Percentiles rank a stretch among this genome's conserved stretches.
Evolutionary conservation across 2,329 filamentous ascomycete species (phyloP).

Genomic region (Pezizomycotina sp.): DNA sequence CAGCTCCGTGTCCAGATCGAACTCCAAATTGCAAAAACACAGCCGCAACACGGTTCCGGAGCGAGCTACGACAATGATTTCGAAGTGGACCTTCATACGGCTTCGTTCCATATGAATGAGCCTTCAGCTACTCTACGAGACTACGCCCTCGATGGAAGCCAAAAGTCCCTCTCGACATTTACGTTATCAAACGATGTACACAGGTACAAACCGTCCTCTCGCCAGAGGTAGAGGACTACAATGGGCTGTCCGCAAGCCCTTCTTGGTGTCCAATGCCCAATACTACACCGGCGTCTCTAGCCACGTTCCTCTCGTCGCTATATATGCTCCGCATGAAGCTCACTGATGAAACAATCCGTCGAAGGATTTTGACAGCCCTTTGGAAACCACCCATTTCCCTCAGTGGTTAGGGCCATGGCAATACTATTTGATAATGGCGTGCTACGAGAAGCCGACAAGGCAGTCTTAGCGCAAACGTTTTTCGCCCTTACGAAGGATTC

Average conservation of each 20-base stretch:
- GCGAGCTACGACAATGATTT: constrained; percentile 6
- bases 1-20: too few species aligned
- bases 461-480: constrained; percentile 14
- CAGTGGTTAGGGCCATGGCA: constrained; percentile 14
- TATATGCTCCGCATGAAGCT: constrained; percentile 17
- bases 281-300: constrained; percentile 8
- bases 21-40: constrained; percentile 13
- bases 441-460: constrained; percentile 11
- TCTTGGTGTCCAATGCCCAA: constrained; percentile 15
- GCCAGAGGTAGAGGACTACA: constrained; percentile 10
- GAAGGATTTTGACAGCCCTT: constrained; percentile 11
- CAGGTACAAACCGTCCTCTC: constrained; percentile 13
- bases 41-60: constrained; percentile 3
- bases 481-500: constrained; percentile 12
- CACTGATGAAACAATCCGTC: constrained; percentile 11
- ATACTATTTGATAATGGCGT: constrained; percentile 13
- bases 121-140: constrained; percentile 9
- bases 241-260: constrained; percentile 12
- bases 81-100: constrained; percentile 9
- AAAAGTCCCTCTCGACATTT: constrained; percentile 10
- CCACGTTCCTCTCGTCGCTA: constrained; percentile 15
- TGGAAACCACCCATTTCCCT: constrained; percentile 18
- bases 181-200: constrained; percentile 12
- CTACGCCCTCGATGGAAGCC: constrained; percentile 11
- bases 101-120: constrained; percentile 10